phyloP scores from a whole-genome alignment of 75 land plant species.

The Cupressus sempervirens region DNA sequence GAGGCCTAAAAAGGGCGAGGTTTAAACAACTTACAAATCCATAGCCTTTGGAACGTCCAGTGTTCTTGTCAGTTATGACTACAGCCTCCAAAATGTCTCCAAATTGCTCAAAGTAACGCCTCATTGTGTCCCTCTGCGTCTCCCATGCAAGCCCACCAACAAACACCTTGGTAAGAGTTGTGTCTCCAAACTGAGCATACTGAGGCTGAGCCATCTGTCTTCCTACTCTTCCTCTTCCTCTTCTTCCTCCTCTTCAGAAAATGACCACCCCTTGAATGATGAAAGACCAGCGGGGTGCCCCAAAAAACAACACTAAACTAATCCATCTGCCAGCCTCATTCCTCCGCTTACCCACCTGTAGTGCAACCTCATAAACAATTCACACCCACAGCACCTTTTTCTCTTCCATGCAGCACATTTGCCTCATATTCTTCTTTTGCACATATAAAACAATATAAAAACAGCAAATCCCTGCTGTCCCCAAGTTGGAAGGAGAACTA shows the following conservation, averaged over 20 bases:
- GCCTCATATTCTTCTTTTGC: constrained; percentile 5
- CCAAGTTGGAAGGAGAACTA: neutral
- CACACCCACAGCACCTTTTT: constrained; percentile 9
- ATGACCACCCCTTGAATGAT: neutral
- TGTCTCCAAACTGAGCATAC: constrained; percentile 55
- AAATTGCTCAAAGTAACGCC: constrained; percentile 62
- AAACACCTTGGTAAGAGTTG: constrained; percentile 73
- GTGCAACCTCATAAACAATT: constrained; percentile 4
- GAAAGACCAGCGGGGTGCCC: neutral
- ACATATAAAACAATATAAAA: neutral
- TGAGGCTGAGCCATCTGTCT: neutral
- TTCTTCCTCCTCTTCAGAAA: neutral
- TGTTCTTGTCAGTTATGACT: constrained; percentile 72
- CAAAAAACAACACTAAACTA: neutral
- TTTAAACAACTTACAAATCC: constrained; percentile 57
- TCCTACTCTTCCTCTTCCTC: neutral
- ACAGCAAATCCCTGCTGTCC: constrained; percentile 10
- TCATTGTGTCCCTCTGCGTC: constrained; percentile 66
- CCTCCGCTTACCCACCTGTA: neutral
- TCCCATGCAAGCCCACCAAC: constrained; percentile 89
- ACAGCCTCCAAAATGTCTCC: constrained; percentile 84
- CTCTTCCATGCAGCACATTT: neutral
- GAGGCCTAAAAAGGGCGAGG: neutral
- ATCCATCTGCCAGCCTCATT: constrained; percentile 12
- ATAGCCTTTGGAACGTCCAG: constrained; percentile 78